phyloP scores from a whole-genome alignment of 352 stramenopile genomes.

The Pythium coloratum region DNA sequence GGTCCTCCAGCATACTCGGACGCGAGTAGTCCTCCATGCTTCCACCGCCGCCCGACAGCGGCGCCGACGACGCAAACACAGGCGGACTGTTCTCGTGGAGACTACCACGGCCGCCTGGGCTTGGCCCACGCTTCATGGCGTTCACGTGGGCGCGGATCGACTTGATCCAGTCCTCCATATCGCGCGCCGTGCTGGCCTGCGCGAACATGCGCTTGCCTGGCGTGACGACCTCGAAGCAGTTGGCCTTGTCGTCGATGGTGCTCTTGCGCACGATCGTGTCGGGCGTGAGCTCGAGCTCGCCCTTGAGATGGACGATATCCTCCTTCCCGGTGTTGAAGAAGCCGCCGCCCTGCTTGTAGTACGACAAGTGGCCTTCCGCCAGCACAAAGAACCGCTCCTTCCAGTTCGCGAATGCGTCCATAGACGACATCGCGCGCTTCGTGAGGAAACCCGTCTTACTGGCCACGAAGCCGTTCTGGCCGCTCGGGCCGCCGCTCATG shows the following conservation, averaged over 20 bases:
- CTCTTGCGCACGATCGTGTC: slow-evolving; percentile 83
- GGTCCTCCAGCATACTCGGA: slow-evolving; percentile 79
- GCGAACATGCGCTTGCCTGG: slow-evolving; percentile 87
- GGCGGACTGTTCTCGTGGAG: slow-evolving; percentile 57
- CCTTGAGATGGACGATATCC: slow-evolving; percentile 85
- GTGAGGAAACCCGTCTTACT: slow-evolving; percentile 86
- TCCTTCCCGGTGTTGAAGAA: slow-evolving; percentile 88
- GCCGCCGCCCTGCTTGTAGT: slow-evolving; percentile 85
- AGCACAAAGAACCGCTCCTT: slow-evolving; percentile 89
- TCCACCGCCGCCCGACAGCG: slow-evolving; percentile 19
- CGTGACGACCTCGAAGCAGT: slow-evolving; percentile 86
- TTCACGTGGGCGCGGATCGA: slow-evolving; percentile 79
- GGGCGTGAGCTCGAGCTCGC: slow-evolving; percentile 75
- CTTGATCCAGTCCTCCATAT: slow-evolving; percentile 90
- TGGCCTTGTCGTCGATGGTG: slow-evolving; percentile 85
- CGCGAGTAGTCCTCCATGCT: slow-evolving; percentile 74
- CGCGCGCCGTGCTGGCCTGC: slow-evolving; percentile 72
- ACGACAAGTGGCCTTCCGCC: slow-evolving; percentile 78
- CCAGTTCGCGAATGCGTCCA: slow-evolving; percentile 89
- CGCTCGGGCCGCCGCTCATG: slow-evolving; percentile 28
- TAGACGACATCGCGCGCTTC: slow-evolving; percentile 85
- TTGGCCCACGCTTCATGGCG: slow-evolving; percentile 52
- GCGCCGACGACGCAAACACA: slow-evolving; percentile 25
- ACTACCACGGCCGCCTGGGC: slow-evolving; percentile 54
- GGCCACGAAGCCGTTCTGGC: slow-evolving; percentile 59